Evolutionary conservation across 208 protist species (phyloP).

Genomic region (Leptomonas seymouri): DNA sequence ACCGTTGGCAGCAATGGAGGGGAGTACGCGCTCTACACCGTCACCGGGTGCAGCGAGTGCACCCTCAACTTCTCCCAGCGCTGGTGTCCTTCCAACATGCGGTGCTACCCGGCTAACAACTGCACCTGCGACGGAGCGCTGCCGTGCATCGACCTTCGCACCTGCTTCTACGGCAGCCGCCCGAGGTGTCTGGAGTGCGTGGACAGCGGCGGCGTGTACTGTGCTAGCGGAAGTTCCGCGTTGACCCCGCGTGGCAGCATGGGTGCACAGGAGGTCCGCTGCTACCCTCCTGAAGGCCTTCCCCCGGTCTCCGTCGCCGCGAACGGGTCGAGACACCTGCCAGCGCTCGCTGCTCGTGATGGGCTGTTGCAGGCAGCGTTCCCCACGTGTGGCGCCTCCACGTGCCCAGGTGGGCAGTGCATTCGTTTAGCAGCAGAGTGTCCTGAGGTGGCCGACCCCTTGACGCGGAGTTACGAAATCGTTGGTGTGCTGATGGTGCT

Average conservation of each 20-base stretch:
- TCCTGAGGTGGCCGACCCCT: conserved; percentile 5
- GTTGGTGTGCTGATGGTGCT: conserved; percentile 4
- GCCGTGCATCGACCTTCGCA: conserved; percentile 36
- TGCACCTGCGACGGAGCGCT: conserved; percentile 39
- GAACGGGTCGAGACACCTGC: background rate
- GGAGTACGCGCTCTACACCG: conserved; percentile 15
- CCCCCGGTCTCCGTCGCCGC: background rate
- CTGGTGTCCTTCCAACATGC: conserved; percentile 64
- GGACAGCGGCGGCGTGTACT: conserved; percentile 48
- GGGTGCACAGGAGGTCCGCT: conserved; percentile 12
- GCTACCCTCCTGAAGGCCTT: conserved; percentile 34
- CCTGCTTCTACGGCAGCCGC: conserved; percentile 51
- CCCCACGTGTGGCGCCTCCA: background rate
- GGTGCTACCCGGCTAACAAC: conserved; percentile 35
- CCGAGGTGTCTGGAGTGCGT: conserved; percentile 42
- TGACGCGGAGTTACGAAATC: conserved; percentile 23
- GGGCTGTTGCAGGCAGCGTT: background rate
- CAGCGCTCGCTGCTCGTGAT: background rate
- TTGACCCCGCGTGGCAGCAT: background rate
- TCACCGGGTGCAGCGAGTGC: conserved; percentile 51
- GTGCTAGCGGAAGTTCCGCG: conserved; percentile 16
- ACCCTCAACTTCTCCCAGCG: conserved; percentile 33
- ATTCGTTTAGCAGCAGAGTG: conserved; percentile 1
- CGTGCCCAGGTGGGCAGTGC: conserved; percentile 17
- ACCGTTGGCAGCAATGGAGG: background rate